These are phyloP conservation scores for Ceratobasidium sp. DNA, from an alignment of 1,284 basidiomycete genomes.

Conservation along the genomic window DNA sequence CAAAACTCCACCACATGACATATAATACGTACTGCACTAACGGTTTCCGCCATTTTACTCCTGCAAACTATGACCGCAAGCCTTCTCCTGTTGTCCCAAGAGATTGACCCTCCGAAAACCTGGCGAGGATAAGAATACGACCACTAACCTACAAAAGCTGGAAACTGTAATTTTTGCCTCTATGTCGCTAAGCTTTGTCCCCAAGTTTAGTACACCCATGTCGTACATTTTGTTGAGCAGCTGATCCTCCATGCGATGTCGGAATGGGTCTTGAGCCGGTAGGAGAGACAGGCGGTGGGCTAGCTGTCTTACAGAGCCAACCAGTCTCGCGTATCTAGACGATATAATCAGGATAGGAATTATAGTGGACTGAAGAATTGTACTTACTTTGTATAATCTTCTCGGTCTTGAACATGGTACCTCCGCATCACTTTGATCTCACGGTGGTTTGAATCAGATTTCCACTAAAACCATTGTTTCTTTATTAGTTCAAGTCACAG, in stretches of 20 bases:
- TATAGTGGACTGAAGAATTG: constrained; percentile 3
- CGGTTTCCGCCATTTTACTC: constrained; percentile 94
- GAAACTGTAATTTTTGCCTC: constrained; percentile 96
- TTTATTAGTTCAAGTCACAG: background rate
- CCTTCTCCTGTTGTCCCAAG: constrained; percentile 56
- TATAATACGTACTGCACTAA: constrained; percentile 80
- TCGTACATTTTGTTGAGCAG: constrained; percentile 96
- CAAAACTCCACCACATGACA: background rate
- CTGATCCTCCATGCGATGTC: constrained; percentile 83
- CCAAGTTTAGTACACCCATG: constrained; percentile 88
- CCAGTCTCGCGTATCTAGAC: constrained; percentile 91
- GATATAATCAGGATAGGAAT: background rate
- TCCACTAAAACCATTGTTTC: constrained; percentile 73
- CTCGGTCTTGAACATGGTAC: constrained; percentile 93
- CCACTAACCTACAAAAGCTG: constrained; percentile 76
- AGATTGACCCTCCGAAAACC: too few species aligned
- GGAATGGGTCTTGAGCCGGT: constrained; percentile 89
- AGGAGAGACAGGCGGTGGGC: constrained; percentile 89
- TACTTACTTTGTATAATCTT: constrained; percentile 91
- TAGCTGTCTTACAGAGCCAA: constrained; percentile 84
- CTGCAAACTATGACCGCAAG: constrained; percentile 93
- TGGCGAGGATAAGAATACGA: background rate
- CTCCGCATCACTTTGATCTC: constrained; percentile 96
- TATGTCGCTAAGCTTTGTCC: constrained; percentile 87
- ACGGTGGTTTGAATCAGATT: constrained; percentile 89